Conservation (phyloP, 441 rosid species). For the Croton laevigatus region DNA sequence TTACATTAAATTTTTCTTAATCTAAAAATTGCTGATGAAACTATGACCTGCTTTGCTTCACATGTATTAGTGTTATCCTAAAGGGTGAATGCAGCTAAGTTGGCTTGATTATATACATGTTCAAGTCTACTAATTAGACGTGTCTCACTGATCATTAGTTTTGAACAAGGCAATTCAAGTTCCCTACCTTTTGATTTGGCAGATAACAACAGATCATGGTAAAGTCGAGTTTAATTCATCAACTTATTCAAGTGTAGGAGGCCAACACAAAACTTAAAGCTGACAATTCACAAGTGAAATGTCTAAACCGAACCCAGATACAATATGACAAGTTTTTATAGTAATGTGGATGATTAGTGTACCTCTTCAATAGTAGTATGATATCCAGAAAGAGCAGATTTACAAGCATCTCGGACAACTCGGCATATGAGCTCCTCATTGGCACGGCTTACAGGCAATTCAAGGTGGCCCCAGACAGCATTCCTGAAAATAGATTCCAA, state of each 20-base stretch:
- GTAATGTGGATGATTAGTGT: slow-evolving; percentile 4
- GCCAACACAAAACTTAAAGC: neutral
- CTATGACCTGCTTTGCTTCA: too few species aligned
- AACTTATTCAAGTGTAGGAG: neutral
- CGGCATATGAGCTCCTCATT: slow-evolving; percentile 86
- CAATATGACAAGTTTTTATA: neutral
- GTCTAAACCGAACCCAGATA: too few species aligned
- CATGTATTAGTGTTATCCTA: too few species aligned
- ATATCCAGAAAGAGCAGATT: slow-evolving; percentile 74
- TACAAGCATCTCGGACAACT: slow-evolving; percentile 79
- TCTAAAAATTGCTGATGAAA: too few species aligned
- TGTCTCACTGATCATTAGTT: neutral
- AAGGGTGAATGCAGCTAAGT: too few species aligned
- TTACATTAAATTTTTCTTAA: too few species aligned
- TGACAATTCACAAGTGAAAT: neutral
- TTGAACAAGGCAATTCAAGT: neutral
- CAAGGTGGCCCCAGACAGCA: slow-evolving; percentile 84
- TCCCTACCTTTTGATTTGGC: neutral
- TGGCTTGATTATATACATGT: too few species aligned
- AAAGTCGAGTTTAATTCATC: neutral
- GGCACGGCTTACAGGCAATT: slow-evolving; percentile 68
- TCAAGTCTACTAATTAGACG: neutral
- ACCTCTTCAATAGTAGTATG: slow-evolving; percentile 82
- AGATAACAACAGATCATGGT: neutral
- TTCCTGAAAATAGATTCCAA: slow-evolving; percentile 83